Base-by-base conservation (phyloP, 352 stramenopile species). In the Phytophthora cryptogea region DNA sequence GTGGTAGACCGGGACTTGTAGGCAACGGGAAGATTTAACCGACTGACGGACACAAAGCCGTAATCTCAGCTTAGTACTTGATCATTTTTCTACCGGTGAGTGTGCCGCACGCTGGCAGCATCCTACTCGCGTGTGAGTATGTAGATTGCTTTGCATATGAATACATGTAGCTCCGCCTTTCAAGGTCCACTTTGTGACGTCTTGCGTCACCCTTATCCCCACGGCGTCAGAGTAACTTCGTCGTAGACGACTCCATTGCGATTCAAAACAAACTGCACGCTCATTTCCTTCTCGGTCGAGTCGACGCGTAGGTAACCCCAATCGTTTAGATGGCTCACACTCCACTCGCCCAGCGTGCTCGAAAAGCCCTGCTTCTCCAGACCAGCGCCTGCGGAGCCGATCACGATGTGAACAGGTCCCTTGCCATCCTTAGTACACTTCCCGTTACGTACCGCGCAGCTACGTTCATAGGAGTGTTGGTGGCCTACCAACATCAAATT, bases 391-490 rank as follows among this genome's bases (percentile, higher is more conserved):
- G 85, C 89, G 26, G 90, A 95, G 8, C 90, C 89, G 17, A 95
- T 78, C 2, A 97, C 68, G 28, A 95, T 89, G 65, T 97, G 90
- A 40, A 97, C 87, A 0, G 87, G 80, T n/a, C 78, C 84, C 20
- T 85, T 72, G 27, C 75, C 78, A 49, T 96, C 70, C 8, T 64
- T 54, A 1, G 75, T 83, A 64, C 90, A 97, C 53, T 89, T 85
- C 11, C 84, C 85, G 5, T 76, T 70, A 28, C 68, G 70, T 20
- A 96, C 81, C 10, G 87, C 82, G 58, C 94, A 98, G 49, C 80
- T 96, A 41, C 91, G 80, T 39, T 97, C 80, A 60, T 98, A 98
- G 9, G 80, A 90, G 73, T 98, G 94, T 65, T 97, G 90, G 65
- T 98, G 93, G 10, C 92, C 94, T 26, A 90, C 79, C 16, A 98